Base-by-base conservation (phyloP, 2,329 filamentous ascomycete genomes). In the Cytospora piceicola region DNA sequence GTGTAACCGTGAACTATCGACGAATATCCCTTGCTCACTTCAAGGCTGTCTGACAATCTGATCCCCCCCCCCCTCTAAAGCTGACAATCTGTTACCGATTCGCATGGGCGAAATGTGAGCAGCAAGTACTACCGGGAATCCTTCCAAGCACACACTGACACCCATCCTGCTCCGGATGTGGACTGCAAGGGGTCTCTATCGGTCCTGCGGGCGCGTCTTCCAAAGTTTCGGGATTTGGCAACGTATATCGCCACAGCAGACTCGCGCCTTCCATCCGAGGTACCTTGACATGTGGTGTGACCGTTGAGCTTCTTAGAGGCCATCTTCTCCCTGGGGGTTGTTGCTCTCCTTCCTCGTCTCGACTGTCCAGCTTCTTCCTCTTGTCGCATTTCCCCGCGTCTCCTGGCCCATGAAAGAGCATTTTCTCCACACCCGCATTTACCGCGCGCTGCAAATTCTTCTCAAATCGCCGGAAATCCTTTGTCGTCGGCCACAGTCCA, bases 401-500 rank as follows among this genome's bases (percentile, higher is more conserved):
- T 29, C 58, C 53, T 51, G 5, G 32, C 57, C 54, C 27, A 64
- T 71, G 12, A 70, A 57, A 29, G 3, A 66, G 71, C 39, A 69
- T 66, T 63, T 74, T 67, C 68, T 57, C 30, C n/a, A 76, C 51
- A 11, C 71, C 67, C 22, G 72, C 39, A 29, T 74, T 69, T 8
- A 79, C 73, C 0, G 74, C 73, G 54, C 74, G 70, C 42, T 74
- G 72, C 65, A 78, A 78, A 55, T 74, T 65, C 61, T 71, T 71
- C 54, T 75, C 64, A 67, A 80, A 80, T 22, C 76, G 71, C 36
- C 75, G 67, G 77, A 77, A 78, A 69, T 79, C 77, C 32, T 78
- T 75, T 58, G 78, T 77, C 2, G 77, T 79, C 49, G 78, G 77
- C 74, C 77, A 78, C 24, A 27, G 49, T n/a, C 54, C 56, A 15